Percentiles rank a stretch among this genome's conserved stretches.
Conservation (phyloP, 768 basidiomycete genomes). For the Boletus vermiculosoides region DNA sequence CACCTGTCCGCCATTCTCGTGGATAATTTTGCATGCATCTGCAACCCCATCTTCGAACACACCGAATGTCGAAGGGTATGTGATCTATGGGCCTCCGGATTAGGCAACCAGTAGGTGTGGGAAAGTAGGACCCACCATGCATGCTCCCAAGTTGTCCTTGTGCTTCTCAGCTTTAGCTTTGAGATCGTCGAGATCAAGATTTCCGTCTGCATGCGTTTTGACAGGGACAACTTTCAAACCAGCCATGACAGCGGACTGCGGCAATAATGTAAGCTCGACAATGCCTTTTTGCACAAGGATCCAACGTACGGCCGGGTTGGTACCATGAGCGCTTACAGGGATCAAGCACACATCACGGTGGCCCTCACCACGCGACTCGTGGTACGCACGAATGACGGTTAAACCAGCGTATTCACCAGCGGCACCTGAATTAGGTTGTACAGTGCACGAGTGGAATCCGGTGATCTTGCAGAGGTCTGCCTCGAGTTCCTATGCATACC, state of each 20-base stretch:
- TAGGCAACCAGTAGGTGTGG: slow-evolving; percentile 5
- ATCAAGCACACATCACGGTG: slow-evolving; percentile 91
- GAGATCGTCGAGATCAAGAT: slow-evolving; percentile 85
- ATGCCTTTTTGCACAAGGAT: not conserved
- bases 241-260: slow-evolving; percentile 92
- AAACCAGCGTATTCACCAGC: slow-evolving; percentile 98
- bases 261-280: slow-evolving; percentile 14
- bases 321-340: slow-evolving; percentile 95
- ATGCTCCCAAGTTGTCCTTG: slow-evolving; percentile 89
- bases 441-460: slow-evolving; percentile 91
- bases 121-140: slow-evolving; percentile 65
- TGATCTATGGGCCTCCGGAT: slow-evolving; percentile 56
- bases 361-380: slow-evolving; percentile 80
- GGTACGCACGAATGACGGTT: slow-evolving; percentile 90
- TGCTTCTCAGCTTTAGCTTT: slow-evolving; percentile 85
- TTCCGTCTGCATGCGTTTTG: slow-evolving; percentile 84
- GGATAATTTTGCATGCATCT: slow-evolving; percentile 89
- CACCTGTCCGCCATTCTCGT: slow-evolving; percentile 94
- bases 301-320: slow-evolving; percentile 86
- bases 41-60: slow-evolving; percentile 93
- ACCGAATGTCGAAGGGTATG: slow-evolving; percentile 96
- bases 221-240: slow-evolving; percentile 96
- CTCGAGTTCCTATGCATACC: slow-evolving; percentile 73
- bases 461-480: slow-evolving; percentile 89
- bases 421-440: slow-evolving; percentile 99